These are phyloP conservation scores for Moniliella sp. DNA, from an alignment of 1,284 basidiomycete species.

Conservation along the genomic window DNA sequence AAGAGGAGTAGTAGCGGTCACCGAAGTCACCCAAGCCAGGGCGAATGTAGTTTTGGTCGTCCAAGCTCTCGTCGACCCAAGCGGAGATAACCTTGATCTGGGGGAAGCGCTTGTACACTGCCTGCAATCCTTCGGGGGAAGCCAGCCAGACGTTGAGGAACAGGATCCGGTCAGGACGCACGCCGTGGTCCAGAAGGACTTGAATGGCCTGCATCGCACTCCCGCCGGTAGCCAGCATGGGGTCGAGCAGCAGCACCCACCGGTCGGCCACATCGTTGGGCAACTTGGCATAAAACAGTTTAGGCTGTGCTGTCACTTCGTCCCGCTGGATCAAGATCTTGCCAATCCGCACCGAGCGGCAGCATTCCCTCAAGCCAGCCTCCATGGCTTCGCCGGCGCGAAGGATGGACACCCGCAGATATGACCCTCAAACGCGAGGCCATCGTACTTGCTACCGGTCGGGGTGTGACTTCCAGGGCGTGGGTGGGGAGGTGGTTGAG, in stretches of 20 bases:
- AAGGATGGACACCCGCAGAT: conserved; percentile 30
- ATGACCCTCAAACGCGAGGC: conserved; percentile 23
- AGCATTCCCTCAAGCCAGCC: conserved; percentile 67
- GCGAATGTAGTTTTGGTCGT: conserved; percentile 42
- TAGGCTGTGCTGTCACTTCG: conserved; percentile 27
- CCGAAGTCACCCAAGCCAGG: too few relatives aligned
- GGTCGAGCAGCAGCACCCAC: conserved; percentile 82
- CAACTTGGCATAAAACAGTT: conserved; percentile 46
- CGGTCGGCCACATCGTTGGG: conserved; percentile 84
- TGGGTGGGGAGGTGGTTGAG: conserved; percentile 64
- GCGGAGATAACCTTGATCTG: conserved; percentile 63
- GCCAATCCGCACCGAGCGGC: conserved; percentile 37
- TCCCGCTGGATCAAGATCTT: conserved; percentile 37
- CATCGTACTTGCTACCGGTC: conserved; percentile 47
- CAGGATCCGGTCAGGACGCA: conserved; percentile 57
- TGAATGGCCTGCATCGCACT: conserved; percentile 94
- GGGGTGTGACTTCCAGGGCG: conserved; percentile 21
- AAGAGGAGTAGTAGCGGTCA: too few relatives aligned
- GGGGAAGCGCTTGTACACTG: conserved; percentile 59
- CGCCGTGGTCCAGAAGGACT: conserved; percentile 69
- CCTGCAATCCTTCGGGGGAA: conserved; percentile 71
- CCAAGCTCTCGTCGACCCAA: conserved; percentile 86
- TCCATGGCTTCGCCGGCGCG: conserved; percentile 38
- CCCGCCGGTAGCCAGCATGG: conserved; percentile 88
- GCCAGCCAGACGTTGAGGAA: conserved; percentile 91